Conservation (phyloP, 352 stramenopile species). For the Pythium aphanidermatum region DNA sequence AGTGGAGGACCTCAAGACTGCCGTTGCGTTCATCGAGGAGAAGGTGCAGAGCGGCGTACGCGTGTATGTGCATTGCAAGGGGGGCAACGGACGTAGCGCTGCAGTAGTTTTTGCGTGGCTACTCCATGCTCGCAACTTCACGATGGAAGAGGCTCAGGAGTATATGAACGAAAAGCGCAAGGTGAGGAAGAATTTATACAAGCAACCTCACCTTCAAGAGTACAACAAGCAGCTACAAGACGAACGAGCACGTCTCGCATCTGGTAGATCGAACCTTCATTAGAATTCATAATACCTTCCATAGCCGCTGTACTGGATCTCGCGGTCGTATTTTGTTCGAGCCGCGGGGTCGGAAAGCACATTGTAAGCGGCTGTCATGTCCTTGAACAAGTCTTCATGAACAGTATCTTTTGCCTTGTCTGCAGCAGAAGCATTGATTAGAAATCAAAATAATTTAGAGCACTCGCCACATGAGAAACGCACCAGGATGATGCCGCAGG, state of each 20-base stretch:
- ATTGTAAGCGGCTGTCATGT: conserved; percentile 83
- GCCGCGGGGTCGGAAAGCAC: conserved; percentile 59
- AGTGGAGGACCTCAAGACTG: conserved; percentile 52
- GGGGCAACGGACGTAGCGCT: conserved; percentile 91
- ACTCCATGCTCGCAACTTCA: conserved; percentile 63
- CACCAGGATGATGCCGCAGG: conserved; percentile 83
- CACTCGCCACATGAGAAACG: conserved; percentile 5
- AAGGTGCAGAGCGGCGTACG: conserved; percentile 76
- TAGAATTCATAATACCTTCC: conserved; percentile 39
- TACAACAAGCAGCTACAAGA: conserved; percentile 59
- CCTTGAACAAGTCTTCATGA: conserved; percentile 74
- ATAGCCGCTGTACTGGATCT: conserved; percentile 58
- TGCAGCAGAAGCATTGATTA: conserved; percentile 22
- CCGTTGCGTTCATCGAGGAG: conserved; percentile 87
- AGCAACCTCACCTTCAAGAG: conserved; percentile 81
- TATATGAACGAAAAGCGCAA: conserved; percentile 85
- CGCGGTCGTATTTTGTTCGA: conserved; percentile 66
- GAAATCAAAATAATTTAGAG: too few relatives aligned
- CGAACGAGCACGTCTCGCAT: not conserved
- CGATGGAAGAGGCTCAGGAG: conserved; percentile 75
- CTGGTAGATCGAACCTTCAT: too few relatives aligned
- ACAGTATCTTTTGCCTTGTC: conserved; percentile 66
- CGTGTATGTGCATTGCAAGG: conserved; percentile 97
- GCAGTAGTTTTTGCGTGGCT: conserved; percentile 91
- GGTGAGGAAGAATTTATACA: conserved; percentile 87